A percentile compares a stretch with the other conserved stretches of the same genome.
Conservation (phyloP, 164 flowering plant species). For the Sextonia rubra region DNA sequence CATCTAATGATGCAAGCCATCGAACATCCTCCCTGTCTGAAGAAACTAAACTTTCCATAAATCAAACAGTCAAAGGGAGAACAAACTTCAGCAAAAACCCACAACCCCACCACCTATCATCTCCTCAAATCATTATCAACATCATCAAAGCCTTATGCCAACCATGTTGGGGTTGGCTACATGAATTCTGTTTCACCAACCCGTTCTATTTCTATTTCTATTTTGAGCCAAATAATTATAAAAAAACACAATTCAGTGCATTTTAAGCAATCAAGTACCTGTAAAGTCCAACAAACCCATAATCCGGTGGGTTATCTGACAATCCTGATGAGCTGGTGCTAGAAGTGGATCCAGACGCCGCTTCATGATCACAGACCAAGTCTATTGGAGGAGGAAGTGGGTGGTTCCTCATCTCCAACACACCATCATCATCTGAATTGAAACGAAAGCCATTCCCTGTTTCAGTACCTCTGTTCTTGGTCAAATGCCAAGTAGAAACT, state of each 20-base stretch:
- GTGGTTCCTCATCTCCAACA: conserved; percentile 37
- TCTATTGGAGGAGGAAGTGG: conserved; percentile 63
- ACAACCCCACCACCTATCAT: neutral
- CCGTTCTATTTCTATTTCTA: too few species aligned
- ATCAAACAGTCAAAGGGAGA: neutral
- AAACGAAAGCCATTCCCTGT: conserved; percentile 29
- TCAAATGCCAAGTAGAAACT: neutral
- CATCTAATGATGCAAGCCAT: neutral
- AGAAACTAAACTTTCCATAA: neutral
- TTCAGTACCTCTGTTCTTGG: conserved; percentile 2
- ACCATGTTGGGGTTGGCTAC: too few species aligned
- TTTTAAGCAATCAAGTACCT: conserved; percentile 22
- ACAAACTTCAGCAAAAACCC: neutral
- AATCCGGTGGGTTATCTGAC: conserved; percentile 52
- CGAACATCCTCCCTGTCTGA: neutral
- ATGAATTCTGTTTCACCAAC: too few species aligned
- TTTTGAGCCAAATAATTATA: neutral
- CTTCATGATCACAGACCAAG: conserved; percentile 29
- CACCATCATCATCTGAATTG: conserved; percentile 47
- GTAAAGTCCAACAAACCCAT: conserved; percentile 12
- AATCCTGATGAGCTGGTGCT: conserved; percentile 83
- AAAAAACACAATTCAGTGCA: neutral
- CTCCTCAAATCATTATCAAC: too few species aligned
- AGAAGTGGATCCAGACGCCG: conserved; percentile 55
- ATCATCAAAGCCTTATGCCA: too few species aligned